phyloP scores from a whole-genome alignment of 2,329 filamentous ascomycete genomes.

The Penicillium sp. region DNA sequence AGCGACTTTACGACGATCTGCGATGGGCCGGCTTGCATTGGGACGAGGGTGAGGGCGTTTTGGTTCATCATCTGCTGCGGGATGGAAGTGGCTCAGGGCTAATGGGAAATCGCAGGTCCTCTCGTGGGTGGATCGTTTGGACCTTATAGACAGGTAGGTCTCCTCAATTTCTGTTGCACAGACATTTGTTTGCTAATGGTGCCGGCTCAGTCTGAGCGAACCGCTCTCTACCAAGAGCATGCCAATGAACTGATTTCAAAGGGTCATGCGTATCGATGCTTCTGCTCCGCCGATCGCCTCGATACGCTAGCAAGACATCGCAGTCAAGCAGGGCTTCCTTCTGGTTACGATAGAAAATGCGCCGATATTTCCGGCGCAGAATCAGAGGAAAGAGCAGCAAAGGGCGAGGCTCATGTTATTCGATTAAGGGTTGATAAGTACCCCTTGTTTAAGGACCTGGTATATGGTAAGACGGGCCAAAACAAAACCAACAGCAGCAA shows the following conservation, averaged over 20 bases:
- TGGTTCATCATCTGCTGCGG: background rate
- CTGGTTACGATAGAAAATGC: conserved; percentile 68
- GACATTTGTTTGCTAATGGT: conserved; percentile 1
- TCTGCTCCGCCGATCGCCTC: conserved; percentile 71
- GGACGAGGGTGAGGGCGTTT: conserved; percentile 66
- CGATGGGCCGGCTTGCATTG: conserved; percentile 83
- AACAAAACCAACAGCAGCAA: conserved; percentile 48
- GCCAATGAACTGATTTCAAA: conserved; percentile 61
- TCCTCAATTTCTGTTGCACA: background rate
- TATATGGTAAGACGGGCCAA: conserved; percentile 61
- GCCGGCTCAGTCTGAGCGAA: conserved; percentile 64
- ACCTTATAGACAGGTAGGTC: conserved; percentile 71
- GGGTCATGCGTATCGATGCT: conserved; percentile 84
- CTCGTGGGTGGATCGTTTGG: conserved; percentile 73
- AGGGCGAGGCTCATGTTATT: conserved; percentile 68
- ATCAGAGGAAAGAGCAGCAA: conserved; percentile 62
- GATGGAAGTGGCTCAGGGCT: conserved; percentile 6
- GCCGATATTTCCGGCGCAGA: conserved; percentile 59
- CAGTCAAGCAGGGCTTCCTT: conserved; percentile 53
- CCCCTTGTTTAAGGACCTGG: conserved; percentile 65
- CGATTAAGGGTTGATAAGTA: conserved; percentile 65
- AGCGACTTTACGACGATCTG: conserved; percentile 70
- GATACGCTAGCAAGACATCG: conserved; percentile 59
- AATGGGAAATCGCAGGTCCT: conserved; percentile 52
- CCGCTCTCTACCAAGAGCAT: conserved; percentile 65